Conservation (phyloP, 2,329 filamentous ascomycete species). For the Dactylellina cionopaga region DNA sequence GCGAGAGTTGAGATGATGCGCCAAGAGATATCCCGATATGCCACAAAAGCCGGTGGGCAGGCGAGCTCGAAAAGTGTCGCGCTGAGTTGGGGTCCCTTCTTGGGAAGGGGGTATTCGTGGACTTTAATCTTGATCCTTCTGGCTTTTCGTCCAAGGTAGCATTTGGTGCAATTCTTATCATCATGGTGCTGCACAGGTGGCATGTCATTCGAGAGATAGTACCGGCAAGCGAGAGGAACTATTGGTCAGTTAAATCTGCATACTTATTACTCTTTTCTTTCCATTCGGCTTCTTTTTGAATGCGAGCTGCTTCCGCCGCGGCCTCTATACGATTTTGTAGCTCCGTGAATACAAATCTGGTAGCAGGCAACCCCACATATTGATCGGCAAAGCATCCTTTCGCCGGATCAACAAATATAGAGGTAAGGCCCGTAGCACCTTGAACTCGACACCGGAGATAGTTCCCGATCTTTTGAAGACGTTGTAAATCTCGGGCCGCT, state of each 20-base stretch:
- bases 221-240: conserved; percentile 58
- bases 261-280: conserved; percentile 59
- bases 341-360: conserved; percentile 55
- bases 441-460: conserved; percentile 63
- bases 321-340: conserved; percentile 60
- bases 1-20: conserved; percentile 56
- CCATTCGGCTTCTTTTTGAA: conserved; percentile 62
- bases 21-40: conserved; percentile 64
- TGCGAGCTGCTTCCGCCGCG: conserved; percentile 56
- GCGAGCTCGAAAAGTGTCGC: conserved; percentile 62
- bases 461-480: conserved; percentile 65
- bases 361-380: conserved; percentile 61
- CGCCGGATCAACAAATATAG: conserved; percentile 65
- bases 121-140: conserved; percentile 60
- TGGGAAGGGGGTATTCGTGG: conserved; percentile 62
- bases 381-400: conserved; percentile 63
- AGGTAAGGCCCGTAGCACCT: conserved; percentile 57
- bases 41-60: conserved; percentile 59
- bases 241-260: conserved; percentile 60
- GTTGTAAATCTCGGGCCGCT: conserved; percentile 63
- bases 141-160: conserved; percentile 58
- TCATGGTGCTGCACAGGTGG: conserved; percentile 58
- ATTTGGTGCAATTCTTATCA: conserved; percentile 59
- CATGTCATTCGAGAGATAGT: conserved; percentile 53
- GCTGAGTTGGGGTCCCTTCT: conserved; percentile 57